phyloP scores from a whole-genome alignment of 2,329 filamentous ascomycete species.

The Aspergillus caelatus region DNA sequence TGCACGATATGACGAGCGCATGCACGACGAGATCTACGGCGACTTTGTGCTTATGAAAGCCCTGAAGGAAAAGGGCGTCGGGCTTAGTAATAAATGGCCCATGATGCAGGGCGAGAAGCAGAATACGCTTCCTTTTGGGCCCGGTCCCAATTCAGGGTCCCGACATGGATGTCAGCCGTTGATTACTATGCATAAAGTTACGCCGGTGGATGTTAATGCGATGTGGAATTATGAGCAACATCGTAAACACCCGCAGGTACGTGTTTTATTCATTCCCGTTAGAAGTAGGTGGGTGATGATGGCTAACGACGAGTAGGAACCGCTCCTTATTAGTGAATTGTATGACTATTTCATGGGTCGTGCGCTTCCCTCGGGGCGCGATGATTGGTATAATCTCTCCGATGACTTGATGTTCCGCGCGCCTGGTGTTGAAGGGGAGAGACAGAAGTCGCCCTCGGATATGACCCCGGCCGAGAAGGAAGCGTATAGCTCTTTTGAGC shows the following conservation, averaged over 20 bases:
- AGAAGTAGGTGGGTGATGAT: not conserved
- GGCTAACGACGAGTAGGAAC: slow-evolving; percentile 35
- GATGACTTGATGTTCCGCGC: slow-evolving; percentile 48
- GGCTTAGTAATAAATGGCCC: slow-evolving; percentile 49
- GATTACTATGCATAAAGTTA: slow-evolving; percentile 61
- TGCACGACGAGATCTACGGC: slow-evolving; percentile 53
- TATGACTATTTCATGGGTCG: slow-evolving; percentile 49
- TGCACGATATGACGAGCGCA: slow-evolving; percentile 50
- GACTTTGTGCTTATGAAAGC: slow-evolving; percentile 55
- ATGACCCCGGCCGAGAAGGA: slow-evolving; percentile 47
- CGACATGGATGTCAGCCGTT: slow-evolving; percentile 61
- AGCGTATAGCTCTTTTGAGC: slow-evolving; percentile 48
- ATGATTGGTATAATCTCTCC: slow-evolving; percentile 59
- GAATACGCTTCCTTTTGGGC: slow-evolving; percentile 50
- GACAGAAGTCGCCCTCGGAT: slow-evolving; percentile 39
- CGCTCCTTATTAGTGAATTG: slow-evolving; percentile 53
- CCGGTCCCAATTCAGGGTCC: slow-evolving; percentile 15
- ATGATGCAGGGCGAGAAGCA: slow-evolving; percentile 61
- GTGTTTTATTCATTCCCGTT: not conserved
- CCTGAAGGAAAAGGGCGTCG: slow-evolving; percentile 50
- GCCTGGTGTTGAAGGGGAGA: slow-evolving; percentile 17
- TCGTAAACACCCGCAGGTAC: slow-evolving; percentile 30
- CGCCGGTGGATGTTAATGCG: slow-evolving; percentile 52
- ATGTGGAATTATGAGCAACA: slow-evolving; percentile 59
- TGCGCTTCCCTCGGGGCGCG: slow-evolving; percentile 46